Conservation (phyloP, 2,329 filamentous ascomycete genomes). For the Talaromyces funiculosus region DNA sequence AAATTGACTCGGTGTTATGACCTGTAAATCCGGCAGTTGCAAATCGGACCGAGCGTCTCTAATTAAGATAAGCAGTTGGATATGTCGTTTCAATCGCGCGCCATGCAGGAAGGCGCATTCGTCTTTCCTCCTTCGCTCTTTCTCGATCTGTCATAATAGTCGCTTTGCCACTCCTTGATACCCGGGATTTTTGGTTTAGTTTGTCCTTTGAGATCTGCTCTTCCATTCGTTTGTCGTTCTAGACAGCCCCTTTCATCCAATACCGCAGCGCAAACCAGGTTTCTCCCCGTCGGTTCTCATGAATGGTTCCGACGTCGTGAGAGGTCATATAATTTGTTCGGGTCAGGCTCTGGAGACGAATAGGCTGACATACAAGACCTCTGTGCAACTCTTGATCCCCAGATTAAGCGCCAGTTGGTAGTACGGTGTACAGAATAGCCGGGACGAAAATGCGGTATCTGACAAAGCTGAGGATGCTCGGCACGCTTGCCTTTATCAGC, state of each 20-base stretch:
- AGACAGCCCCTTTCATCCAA: not conserved
- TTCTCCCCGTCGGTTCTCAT: not conserved
- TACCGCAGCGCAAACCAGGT: not conserved
- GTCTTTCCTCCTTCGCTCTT: not conserved
- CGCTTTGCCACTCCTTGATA: not conserved
- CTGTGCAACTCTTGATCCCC: not conserved
- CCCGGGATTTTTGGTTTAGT: not conserved
- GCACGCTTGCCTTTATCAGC: slow-evolving; percentile 10
- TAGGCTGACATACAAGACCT: no score
- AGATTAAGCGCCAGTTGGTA: not conserved
- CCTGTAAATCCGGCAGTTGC: not conserved
- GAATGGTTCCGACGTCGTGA: not conserved
- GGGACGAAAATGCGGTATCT: slow-evolving; percentile 9
- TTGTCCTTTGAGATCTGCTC: not conserved
- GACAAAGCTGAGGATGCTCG: slow-evolving; percentile 6
- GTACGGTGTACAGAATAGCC: not conserved
- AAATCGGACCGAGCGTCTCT: no score
- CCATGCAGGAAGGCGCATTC: not conserved
- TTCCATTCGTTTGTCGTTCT: not conserved
- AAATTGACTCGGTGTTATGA: no score
- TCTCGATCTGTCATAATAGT: not conserved
- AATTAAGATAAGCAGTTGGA: not conserved
- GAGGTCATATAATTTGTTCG: not conserved
- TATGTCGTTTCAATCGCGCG: not conserved
- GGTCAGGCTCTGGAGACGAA: not conserved